Base-by-base conservation (phyloP, 2,329 filamentous ascomycete species). In the Pseudovirgaria hyperparasitica region DNA sequence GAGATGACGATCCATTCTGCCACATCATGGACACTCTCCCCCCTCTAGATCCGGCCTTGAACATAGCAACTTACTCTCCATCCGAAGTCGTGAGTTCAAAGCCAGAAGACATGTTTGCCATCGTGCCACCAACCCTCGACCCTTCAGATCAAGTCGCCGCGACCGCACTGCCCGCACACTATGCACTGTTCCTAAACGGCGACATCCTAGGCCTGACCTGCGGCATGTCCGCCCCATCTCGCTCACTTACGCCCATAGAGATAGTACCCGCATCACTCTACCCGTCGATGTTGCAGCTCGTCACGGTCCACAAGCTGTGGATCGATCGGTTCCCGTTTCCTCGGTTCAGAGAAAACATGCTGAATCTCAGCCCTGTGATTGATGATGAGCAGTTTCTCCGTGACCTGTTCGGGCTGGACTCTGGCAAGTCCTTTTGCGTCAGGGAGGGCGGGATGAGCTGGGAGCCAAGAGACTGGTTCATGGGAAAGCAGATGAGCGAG, bases 291-390 rank as follows among this genome's bases (percentile, higher is more conserved):
- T 29, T 47, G 7, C 55, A 60, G 28, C 38, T 45, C 6, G 38
- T 36, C 2, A 42, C 43, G 4, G 36, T 50, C 12, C 55, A 60
- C 34, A 46, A 46, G 13, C 39, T 42, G 0, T 60, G 54, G 52
- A 47, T 58, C 23, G 56, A 60, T 31, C 43, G 53, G n/a, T 50
- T 58, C 16, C 55, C 55, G 1, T 57, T 58, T 25, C 55, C 53
- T 5, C 42, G 40, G 15, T 46, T 58, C 42, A 37, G 57, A n/a
- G 50, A 58, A 25, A 49, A 45, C 25, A 30, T 58, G 23, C 58
- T 60, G 20, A 25, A 24, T 15, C 21, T 48, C 19, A 33, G 35
- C 11, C 35, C 36, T 11, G 36, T 46, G 3, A 31, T 60, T 20
- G 50, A 60, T 33, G 43, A 54, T 13, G 52, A 57, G 14, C 50